Conservation (phyloP, 2,329 filamentous ascomycete genomes). For the Pseudogymnoascus sp. region DNA sequence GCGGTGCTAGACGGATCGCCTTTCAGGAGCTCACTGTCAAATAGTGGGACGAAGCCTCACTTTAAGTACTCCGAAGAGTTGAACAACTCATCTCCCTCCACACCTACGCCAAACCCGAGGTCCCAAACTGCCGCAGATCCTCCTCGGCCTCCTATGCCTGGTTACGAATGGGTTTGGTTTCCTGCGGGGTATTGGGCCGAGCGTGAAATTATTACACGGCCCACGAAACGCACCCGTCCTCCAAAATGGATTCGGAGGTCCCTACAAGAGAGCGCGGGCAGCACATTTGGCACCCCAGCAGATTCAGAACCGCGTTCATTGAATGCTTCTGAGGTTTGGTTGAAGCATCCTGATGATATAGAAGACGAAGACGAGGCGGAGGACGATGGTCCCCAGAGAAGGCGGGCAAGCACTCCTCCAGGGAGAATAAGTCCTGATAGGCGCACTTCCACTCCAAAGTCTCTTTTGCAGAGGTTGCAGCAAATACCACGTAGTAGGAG, state of each 20-base stretch:
- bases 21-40: not conserved
- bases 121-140: conserved; percentile 34
- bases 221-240: not conserved
- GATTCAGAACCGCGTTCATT: not conserved
- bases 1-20: not conserved
- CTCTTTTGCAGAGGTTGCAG: not conserved
- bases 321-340: not conserved
- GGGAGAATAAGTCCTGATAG: not conserved
- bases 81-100: not conserved
- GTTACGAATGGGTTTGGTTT: conserved; percentile 57
- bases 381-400: not conserved
- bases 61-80: not conserved
- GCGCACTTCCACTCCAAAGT: not conserved
- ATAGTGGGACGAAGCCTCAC: not conserved
- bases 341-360: not conserved
- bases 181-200: conserved; percentile 58
- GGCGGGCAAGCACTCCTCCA: not conserved
- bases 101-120: not conserved
- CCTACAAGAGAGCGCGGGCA: not conserved
- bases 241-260: not conserved
- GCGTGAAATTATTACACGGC: conserved; percentile 31
- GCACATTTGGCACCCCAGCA: not conserved
- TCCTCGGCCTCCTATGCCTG: conserved; percentile 46
- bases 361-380: not conserved
- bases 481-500: not conserved